phyloP scores from a whole-genome alignment of 164 flowering plant genomes.

The Magnolia changhungtana region DNA sequence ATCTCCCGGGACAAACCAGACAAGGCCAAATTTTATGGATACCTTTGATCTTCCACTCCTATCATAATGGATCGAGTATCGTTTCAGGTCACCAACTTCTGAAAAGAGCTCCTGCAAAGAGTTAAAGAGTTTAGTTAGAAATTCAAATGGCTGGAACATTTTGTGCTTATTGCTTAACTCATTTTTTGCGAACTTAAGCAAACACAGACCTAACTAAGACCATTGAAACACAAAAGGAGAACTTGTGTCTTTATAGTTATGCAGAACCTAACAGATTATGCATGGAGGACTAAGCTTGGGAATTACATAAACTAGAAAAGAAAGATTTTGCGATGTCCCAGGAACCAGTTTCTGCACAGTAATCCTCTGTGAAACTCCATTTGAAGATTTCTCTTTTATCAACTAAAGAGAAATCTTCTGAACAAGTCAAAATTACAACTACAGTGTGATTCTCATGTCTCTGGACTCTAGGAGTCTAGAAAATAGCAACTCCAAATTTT shows the following conservation, averaged over 20 bases:
- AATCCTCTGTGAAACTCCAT: not conserved
- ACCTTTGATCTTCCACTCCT: slow-evolving; percentile 99
- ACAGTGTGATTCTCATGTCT: not conserved
- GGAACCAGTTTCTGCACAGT: not conserved
- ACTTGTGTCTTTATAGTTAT: not conserved
- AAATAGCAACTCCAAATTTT: not conserved
- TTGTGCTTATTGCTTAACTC: not conserved
- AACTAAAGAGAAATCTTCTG: not conserved
- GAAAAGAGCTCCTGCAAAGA: slow-evolving; percentile 73
- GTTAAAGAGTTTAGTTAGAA: not conserved
- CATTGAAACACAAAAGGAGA: not conserved
- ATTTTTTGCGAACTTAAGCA: not conserved
- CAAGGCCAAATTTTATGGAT: slow-evolving; percentile 19
- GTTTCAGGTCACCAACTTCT: slow-evolving; percentile 91
- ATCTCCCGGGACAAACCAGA: slow-evolving; percentile 1
- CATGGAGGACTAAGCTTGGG: not conserved
- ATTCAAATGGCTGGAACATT: not conserved
- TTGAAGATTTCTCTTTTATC: not conserved
- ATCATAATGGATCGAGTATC: slow-evolving; percentile 74
- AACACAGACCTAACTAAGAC: not conserved
- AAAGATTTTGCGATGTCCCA: not conserved
- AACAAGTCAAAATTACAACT: not conserved
- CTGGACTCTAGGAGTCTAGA: not conserved
- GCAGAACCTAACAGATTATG: not conserved
- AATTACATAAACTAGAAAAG: not conserved